Evolutionary conservation across 495 filamentous ascomycete species (phyloP), one percentile per base, ranked within the genome.

Genomic region (Aspergillus bridgeri): DNA sequence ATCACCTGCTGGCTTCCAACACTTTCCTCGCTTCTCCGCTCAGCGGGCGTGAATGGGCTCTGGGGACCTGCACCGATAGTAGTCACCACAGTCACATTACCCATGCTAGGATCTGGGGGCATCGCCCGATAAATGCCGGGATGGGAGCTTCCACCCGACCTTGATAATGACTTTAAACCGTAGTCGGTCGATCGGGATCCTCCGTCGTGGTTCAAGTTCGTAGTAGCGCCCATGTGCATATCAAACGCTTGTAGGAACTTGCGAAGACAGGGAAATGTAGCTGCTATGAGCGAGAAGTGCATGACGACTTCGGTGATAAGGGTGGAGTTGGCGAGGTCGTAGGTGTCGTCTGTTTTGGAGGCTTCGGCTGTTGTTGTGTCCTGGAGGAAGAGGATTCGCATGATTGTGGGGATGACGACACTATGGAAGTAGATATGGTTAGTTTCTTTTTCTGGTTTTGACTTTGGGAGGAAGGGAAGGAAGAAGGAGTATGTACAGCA

Each of bases 181-280:
- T 8, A 7, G 11, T 8, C 27, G 11, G n/a, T 24, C 17, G 23
- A 20, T 6, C 22, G 1, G 3, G 8, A n/a, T n/a, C n/a, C 21
- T 25, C 17, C 22, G 15, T 49, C 47, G 27, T 5, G 13, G 7
- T 13, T 33, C 23, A 51, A 18, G 19, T 51, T 24, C 6, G 48
- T 51, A 1, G 48, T 51, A 1, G 48, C 48, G 24, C 48, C 48
- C 48, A 51, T 51, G 17, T 51, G 17, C 48, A 51, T 29, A 51
- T 51, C 48, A 11, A 51, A 51, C 9, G 21, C 48, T 7, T 51
- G 48, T 0, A 51, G 24, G 15, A 51, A 51, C 19, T 33, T 29
- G 3, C 48, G 48, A 18, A 51, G 48, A 19, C 48, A 51, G 6
- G 48, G 48, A 11, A 51, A 51, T 5, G 48, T 51, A 9, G 48